Base-by-base conservation (phyloP, 352 stramenopile genomes). In the Phytophthora macrochlamydospora region DNA sequence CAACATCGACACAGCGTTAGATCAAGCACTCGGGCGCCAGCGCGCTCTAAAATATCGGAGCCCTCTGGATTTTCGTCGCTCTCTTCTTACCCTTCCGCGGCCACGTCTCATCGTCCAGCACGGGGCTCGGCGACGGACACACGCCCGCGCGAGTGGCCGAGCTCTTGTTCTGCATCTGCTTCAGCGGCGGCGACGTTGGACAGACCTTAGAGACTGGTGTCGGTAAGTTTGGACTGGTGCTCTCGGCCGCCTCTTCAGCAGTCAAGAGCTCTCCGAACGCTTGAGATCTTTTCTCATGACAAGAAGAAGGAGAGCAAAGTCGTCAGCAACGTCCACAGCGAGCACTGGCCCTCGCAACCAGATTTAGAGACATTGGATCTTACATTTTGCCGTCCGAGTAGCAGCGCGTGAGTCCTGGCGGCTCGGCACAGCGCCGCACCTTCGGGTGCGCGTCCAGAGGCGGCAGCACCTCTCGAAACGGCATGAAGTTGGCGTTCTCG, bases 301-400 rank as follows among this genome's bases (percentile, higher is more conserved):
- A 49, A 38, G 14, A 46, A 7, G 14, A 30, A 37, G 58, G 46
- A 30, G 49, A 66, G 12, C 43, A 67, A 56, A 46, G 71, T 13
- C 18, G 59, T 3, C 38, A 63, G 38, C 43, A 62, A 33, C 55
- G 38, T 37, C 30, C 14, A 13, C 30, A 54, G 69, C 64, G 63
- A 61, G 24, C 29, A 48, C 18, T 42, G 37, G 13, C 35, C 31
- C 43, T n/a, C 58, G 40, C 14, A 64, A 28, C 38, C 35, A 52
- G 8, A 29, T 29, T 24, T 35, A 37, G 33, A 43, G 11, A 50
- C 13, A 55, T 11, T 50, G 35, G 56, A 18, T 9, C 29, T 65
- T 87, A 93, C 85, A 93, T 93, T 69, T 79, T 93, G 40, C 82
- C 79, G 55, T 91, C 85, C 8, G 82, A 91, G 60, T 83, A 75